Base-by-base conservation (phyloP, 108 stramenopile genomes). In the Chaetoceros tenuissimus region DNA sequence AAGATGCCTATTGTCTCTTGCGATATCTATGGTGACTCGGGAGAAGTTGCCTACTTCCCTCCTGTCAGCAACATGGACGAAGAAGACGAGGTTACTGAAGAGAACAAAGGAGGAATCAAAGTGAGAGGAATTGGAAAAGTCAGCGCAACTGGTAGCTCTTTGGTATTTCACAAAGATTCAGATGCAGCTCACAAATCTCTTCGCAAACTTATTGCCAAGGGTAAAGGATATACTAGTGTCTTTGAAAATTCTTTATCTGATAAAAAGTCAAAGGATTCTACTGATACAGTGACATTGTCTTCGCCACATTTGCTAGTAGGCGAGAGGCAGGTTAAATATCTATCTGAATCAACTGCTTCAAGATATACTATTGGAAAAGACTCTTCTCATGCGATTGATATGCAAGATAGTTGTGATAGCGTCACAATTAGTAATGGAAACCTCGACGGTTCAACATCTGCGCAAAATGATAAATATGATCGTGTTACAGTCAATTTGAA, bases 381-480 rank as follows among this genome's bases (percentile, higher is more conserved):
- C 62, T 45, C 64, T 0, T 63, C 72, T 3, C 66, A 51, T 24
- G 71, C 30, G 27, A 63, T 64, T 23, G 72, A 67, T 48, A 51
- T 49, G 34, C 60, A 54, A 22, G 57, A 53, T 29, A 51, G 24
- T 22, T 49, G 48, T 31, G 53, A 66, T 10, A 68, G 79, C 18
- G 63, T 82, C 1, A 69, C 79, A 17, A 34, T 89, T 53, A 66
- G 62, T 44, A 85, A 82, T 54, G 76, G 81, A 34, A 79, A 81
- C 0, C 50, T 85, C 26, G 84, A 89, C 55, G 82, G 89, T 47
- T 61, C 82, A 2, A 48, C 66, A 2, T 64, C 67, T 23, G 62
- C 72, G 46, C 78, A 78, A 22, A 84, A 83, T 46, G 78, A 82
- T 53, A 81, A 87, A 46, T 82, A 72, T 67, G 89, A 91, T 60